Evolutionary conservation across 2,329 filamentous ascomycete genomes (phyloP), one percentile per base, ranked within the genome.

Genomic region (Cadophora sp.): DNA sequence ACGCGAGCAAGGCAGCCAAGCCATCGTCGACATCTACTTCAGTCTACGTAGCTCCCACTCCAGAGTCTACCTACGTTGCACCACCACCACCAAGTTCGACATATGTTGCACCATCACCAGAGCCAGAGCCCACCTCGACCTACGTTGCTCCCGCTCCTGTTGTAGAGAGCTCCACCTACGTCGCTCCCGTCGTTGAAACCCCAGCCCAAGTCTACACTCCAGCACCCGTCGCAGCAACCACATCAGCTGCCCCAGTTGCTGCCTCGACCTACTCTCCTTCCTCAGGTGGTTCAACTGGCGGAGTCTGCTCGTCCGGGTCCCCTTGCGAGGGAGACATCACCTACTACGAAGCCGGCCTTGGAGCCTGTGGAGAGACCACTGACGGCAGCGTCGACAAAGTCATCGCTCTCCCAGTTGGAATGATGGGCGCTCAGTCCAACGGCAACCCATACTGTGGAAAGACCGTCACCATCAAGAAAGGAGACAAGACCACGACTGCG

Each of bases 381-480:
- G 77, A 82, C 58, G 87, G 88, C 75, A 77, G 79, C 71, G 78
- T 76, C 4, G 83, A 89, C 24, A 83, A 86, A 77, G 88, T 93
- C 68, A 87, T 96, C 67, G 93, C 93, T 68, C 83, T 97, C 64
- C 87, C 91, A 24, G 74, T 83, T 51, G 80, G 75, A 4, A 80
- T 92, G 76, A 93, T 94, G 88, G 89, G 87, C 68, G 71, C 77
- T 0, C 76, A 78, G 65, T 89, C 89, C 75, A 93, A 92, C 82
- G 82, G 79, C 73, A 92, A 94, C 83, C 85, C 87, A 59, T 86
- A 88, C 78, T 96, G 93, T 80, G 89, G 88, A 78, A 86, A 88
- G 81, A 87, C 81, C 60, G 86, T 94, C 76, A 89, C 86, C 71
- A 86, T 94, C 76, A 89, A 85, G 72, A 87, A 94, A 81, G 81